Base-by-base conservation (phyloP, 257 asterid genomes). In the Capsicum chinense region DNA sequence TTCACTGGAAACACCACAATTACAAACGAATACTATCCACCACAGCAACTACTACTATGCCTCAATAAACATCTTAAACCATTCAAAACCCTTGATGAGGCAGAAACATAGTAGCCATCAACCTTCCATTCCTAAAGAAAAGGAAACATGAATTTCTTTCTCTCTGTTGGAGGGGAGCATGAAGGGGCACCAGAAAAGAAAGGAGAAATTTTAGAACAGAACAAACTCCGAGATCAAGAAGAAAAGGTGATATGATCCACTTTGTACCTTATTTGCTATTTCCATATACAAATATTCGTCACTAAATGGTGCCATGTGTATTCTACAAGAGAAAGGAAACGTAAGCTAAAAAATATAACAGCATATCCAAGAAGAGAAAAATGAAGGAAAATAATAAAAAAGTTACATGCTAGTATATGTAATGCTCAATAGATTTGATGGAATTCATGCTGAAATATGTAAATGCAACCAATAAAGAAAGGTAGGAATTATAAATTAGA, bases 221-320 rank as follows among this genome's bases (percentile, higher is more conserved):
- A 26, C 15, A 9, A 42, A 76, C 64, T 76, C 26, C 26, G 16
- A 76, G 63, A 54, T 13, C 63, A 26, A 54, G 64, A 54, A 73
- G 59, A 54, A 26, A 76, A 52, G 48, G 64, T 54, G 26, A 78
- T 54, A 33, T 78, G 64, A 78, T 78, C 64, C 48, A 14, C 15
- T 54, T 82, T 73, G 81, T 86, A 93, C 99, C 97, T 97, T 97
- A 88, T 94, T 97, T 14, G 99, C 99, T 86, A 97, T 90, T 92
- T 97, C 99, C 81, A 87, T 86, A 85, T 89, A 97, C 19, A 97
- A 88, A 86, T 90, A 95, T 86, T 97, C 99, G 85, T 97, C 99
- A 64, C 97, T 93, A 91, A 97, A 97, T 76, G 99, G 99, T 12
- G 99, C 99, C 99, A 95, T 92, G 83, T 97, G 98, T 90, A 97